Evolutionary conservation across 805 yeast genomes (phyloP).

Genomic region (Ogataea nitratoaversa): DNA sequence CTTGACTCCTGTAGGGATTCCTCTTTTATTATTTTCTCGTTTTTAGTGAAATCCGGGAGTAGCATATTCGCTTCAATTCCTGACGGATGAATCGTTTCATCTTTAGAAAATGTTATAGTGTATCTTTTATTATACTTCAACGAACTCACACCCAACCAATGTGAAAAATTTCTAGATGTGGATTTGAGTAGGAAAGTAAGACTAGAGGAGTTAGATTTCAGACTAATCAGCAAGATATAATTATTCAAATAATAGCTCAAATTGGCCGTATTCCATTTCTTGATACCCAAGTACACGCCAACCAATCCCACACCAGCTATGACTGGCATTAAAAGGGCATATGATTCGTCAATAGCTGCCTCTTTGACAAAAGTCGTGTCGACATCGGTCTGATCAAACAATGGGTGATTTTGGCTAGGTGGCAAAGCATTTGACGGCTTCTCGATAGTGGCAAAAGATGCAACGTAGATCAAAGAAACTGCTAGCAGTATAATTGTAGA

Average conservation of each 20-base stretch:
- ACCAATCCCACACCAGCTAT: conserved; percentile 36
- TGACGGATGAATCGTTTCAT: conserved; percentile 31
- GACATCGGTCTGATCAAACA: conserved; percentile 40
- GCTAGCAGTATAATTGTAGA: conserved; percentile 19
- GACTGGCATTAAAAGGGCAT: conserved; percentile 41
- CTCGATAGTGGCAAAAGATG: conserved; percentile 32
- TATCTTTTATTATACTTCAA: conserved; percentile 33
- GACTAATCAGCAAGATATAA: conserved; percentile 33
- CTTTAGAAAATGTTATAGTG: conserved; percentile 38
- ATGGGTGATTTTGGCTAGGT: conserved; percentile 34
- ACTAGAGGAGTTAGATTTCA: conserved; percentile 31
- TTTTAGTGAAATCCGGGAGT: conserved; percentile 29
- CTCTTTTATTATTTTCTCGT: conserved; percentile 26
- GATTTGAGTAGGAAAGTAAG: conserved; percentile 26
- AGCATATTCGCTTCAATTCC: conserved; percentile 34
- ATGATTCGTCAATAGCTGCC: conserved; percentile 21
- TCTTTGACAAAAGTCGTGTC: conserved; percentile 22
- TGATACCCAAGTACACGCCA: conserved; percentile 35
- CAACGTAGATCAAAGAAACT: conserved; percentile 29
- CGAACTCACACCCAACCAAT: conserved; percentile 26
- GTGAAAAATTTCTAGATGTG: conserved; percentile 26
- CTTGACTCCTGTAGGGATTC: conserved; percentile 22
- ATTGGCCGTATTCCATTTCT: conserved; percentile 28
- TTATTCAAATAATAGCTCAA: conserved; percentile 32
- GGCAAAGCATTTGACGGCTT: conserved; percentile 27